Conservation (phyloP, 2,329 filamentous ascomycete species). For the Fusarium sp. region DNA sequence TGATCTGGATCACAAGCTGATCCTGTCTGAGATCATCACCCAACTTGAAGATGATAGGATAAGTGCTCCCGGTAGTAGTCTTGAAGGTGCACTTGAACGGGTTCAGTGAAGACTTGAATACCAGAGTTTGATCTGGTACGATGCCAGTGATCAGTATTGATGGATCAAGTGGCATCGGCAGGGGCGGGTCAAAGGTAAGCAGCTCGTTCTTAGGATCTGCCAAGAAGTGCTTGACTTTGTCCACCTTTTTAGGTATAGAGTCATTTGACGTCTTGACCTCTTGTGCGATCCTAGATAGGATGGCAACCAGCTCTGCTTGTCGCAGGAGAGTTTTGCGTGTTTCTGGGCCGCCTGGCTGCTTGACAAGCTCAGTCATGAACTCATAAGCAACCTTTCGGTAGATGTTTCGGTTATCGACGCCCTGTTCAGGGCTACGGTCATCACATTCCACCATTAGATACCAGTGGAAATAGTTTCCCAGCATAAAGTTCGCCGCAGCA, state of each 20-base stretch:
- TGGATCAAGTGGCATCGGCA: constrained; percentile 91
- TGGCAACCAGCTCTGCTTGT: constrained; percentile 89
- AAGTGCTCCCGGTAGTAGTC: constrained; percentile 80
- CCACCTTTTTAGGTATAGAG: constrained; percentile 82
- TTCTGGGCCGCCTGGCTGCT: constrained; percentile 76
- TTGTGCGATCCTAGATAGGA: constrained; percentile 88
- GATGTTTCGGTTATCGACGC: constrained; percentile 80
- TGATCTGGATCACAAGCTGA: constrained; percentile 96
- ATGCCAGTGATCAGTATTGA: constrained; percentile 83
- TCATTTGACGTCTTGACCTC: constrained; percentile 87
- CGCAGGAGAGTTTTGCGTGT: constrained; percentile 81
- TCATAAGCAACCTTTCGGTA: constrained; percentile 96
- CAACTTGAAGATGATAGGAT: constrained; percentile 96
- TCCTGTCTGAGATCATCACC: constrained; percentile 97
- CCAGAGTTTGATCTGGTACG: constrained; percentile 84
- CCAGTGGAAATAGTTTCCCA: constrained; percentile 98
- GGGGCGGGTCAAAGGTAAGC: constrained; percentile 82
- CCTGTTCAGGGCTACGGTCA: constrained; percentile 81
- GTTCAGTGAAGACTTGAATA: constrained; percentile 95
- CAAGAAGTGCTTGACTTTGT: constrained; percentile 85
- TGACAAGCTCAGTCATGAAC: constrained; percentile 90
- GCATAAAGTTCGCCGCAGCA: constrained; percentile 86
- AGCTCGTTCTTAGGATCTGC: constrained; percentile 93
- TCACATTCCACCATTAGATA: constrained; percentile 98
- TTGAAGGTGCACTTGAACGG: constrained; percentile 94